These are phyloP conservation scores for Ambrosia hybrid DNA, from an alignment of 140 eudicot species.

Conservation along the genomic window DNA sequence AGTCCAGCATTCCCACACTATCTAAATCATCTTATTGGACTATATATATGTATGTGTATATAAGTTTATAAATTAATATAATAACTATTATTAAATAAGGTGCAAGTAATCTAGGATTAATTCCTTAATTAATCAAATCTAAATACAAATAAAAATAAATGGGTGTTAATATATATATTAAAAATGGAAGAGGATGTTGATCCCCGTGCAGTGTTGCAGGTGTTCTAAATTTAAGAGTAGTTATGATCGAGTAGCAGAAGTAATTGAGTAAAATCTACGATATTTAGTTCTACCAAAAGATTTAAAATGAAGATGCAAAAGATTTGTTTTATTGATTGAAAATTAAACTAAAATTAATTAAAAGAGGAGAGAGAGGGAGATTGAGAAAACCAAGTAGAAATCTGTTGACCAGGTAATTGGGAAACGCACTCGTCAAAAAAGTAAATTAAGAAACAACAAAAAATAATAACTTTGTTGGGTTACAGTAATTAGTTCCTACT, in stretches of 20 bases:
- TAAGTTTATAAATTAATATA: not conserved
- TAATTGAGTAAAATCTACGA: constrained; percentile 39
- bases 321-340: constrained; percentile 25
- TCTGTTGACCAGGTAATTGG: constrained; percentile 86
- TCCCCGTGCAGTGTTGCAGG: constrained; percentile 69
- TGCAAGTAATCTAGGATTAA: not conserved
- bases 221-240: constrained; percentile 40
- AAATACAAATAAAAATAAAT: constrained; percentile 10
- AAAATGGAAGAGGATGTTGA: constrained; percentile 45
- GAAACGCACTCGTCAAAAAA: constrained; percentile 83
- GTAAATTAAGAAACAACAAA: constrained; percentile 40
- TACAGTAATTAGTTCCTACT: constrained; percentile 60
- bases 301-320: constrained; percentile 16
- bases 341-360: constrained; percentile 28
- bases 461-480: constrained; percentile 44
- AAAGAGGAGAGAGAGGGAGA: constrained; percentile 39
- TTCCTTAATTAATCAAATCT: not conserved
- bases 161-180: not conserved
- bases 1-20: constrained; percentile 95
- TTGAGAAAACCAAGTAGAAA: constrained; percentile 79
- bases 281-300: constrained; percentile 12
- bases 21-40: constrained; percentile 57
- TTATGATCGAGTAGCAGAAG: constrained; percentile 39
- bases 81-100: not conserved
- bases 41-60: not conserved